These are phyloP conservation scores for Tetrahymena malaccensis DNA, from an alignment of 73 alveolate genomes.

Conservation along the genomic window DNA sequence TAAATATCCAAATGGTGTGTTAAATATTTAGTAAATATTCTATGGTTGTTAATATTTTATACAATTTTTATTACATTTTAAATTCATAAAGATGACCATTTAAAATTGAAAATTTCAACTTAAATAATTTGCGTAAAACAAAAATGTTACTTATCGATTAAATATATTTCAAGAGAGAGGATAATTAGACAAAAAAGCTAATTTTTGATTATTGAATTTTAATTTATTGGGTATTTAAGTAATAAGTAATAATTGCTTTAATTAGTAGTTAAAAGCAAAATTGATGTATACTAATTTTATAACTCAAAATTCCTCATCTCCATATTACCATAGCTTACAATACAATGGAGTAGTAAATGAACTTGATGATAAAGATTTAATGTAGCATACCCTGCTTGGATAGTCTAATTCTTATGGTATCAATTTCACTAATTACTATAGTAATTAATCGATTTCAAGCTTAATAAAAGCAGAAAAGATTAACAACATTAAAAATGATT, in stretches of 20 bases:
- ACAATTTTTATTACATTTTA: not conserved
- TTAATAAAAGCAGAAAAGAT: not conserved
- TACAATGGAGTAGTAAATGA: not conserved
- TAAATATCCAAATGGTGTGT: not conserved
- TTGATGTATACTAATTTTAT: not conserved
- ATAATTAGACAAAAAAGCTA: not conserved
- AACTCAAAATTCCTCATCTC: not conserved
- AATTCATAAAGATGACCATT: not conserved
- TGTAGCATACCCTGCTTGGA: not conserved
- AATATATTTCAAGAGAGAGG: not conserved
- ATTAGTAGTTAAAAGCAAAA: not conserved
- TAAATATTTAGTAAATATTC: not conserved
- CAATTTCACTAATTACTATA: not conserved
- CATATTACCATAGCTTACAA: not conserved
- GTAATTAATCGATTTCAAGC: not conserved
- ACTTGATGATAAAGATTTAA: not conserved
- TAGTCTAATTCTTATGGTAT: not conserved
- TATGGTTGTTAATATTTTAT: not conserved
- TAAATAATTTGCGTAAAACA: not conserved
- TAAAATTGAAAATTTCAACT: not conserved
- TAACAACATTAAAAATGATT: not conserved
- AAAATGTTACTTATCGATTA: not conserved
- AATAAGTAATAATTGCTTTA: not conserved
- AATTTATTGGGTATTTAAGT: not conserved
- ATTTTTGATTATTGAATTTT: not conserved